Conservation (phyloP, 148 eudicot species). For the Persicaria tinctoria region DNA sequence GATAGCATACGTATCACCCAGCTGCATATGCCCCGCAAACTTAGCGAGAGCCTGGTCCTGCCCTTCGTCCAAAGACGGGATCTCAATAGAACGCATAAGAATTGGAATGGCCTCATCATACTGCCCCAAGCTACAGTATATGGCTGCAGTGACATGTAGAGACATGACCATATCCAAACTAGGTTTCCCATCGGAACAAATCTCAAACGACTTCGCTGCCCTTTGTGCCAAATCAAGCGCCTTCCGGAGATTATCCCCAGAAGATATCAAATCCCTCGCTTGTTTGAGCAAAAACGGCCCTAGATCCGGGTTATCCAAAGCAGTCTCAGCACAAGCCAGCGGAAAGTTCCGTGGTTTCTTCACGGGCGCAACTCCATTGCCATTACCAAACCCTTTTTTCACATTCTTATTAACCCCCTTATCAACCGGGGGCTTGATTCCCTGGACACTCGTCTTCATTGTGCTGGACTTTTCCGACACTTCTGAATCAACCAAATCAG, state of each 20-base stretch:
- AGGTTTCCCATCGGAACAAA: constrained; percentile 64
- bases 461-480: constrained; percentile 30
- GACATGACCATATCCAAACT: constrained; percentile 89
- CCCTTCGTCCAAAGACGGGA: constrained; percentile 59
- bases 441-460: constrained; percentile 25
- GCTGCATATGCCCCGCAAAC: constrained; percentile 96
- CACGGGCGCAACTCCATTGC: constrained; percentile 20
- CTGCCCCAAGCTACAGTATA: constrained; percentile 67
- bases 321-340: constrained; percentile 34
- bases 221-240: constrained; percentile 77
- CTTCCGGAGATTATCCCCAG: constrained; percentile 75
- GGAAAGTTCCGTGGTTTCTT: constrained; percentile 40
- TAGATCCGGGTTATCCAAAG: constrained; percentile 74
- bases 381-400: constrained; percentile 26
- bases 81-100: constrained; percentile 68
- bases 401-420: constrained; percentile 29
- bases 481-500: constrained; percentile 35
- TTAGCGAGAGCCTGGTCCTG: constrained; percentile 87
- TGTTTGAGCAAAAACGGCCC: constrained; percentile 96
- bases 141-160: constrained; percentile 84
- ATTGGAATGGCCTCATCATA: constrained; percentile 74
- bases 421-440: constrained; percentile 24
- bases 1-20: constrained; percentile 90
- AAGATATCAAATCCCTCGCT: constrained; percentile 84
- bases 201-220: constrained; percentile 88